Evolutionary conservation across 2,329 filamentous ascomycete species (phyloP).

Genomic region (Blastomyces parvus): DNA sequence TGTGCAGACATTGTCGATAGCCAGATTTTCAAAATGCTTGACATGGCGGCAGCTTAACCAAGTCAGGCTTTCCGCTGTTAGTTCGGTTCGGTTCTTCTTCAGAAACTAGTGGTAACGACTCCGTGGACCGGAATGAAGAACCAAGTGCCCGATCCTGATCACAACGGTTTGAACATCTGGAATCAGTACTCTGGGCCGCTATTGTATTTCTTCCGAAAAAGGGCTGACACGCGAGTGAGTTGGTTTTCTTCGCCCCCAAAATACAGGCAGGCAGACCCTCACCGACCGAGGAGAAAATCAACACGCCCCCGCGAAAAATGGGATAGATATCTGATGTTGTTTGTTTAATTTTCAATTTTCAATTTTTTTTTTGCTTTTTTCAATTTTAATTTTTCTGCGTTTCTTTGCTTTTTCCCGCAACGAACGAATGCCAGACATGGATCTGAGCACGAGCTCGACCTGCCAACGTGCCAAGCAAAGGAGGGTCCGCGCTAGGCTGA

Average conservation of each 20-base stretch:
- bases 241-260: neutral
- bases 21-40: no score
- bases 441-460: neutral
- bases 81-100: neutral
- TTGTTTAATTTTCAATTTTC: no score
- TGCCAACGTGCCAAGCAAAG: neutral
- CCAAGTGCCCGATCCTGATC: neutral
- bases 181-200: no score
- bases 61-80: no score
- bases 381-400: neutral
- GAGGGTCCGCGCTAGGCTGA: neutral
- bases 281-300: neutral
- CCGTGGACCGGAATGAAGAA: neutral
- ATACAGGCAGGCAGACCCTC: neutral
- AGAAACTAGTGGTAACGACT: neutral
- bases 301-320: neutral
- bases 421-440: neutral
- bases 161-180: no score
- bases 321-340: neutral
- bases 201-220: neutral
- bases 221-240: neutral
- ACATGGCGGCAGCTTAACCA: no score
- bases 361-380: no score
- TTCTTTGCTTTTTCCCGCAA: neutral
- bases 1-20: no score